These are phyloP conservation scores for Chamaenerion angustifolium DNA, from an alignment of 345 rosid species.

Conservation along the genomic window DNA sequence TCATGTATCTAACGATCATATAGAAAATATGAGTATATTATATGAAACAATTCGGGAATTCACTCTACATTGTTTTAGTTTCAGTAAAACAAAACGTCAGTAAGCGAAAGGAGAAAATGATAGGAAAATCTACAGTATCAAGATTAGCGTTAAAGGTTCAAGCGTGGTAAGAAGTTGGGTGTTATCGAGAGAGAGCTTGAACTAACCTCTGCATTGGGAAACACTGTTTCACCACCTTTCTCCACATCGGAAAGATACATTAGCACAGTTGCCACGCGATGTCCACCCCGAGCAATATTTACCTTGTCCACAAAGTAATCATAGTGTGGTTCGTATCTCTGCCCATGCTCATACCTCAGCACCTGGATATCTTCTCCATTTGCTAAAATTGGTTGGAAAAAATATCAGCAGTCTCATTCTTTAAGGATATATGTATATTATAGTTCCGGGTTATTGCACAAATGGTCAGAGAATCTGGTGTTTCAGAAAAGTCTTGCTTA, in stretches of 20 bases:
- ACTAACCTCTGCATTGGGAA: constrained; percentile 80
- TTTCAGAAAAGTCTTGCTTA: too few species aligned
- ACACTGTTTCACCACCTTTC: constrained; percentile 94
- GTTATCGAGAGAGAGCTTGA: background rate
- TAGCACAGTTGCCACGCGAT: constrained; percentile 75
- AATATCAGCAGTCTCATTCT: constrained; percentile 2
- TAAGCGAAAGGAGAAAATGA: too few species aligned
- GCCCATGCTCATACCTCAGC: constrained; percentile 76
- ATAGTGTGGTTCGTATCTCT: constrained; percentile 78
- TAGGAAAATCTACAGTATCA: too few species aligned
- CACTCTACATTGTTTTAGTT: too few species aligned
- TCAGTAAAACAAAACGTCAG: too few species aligned
- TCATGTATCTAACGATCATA: background rate
- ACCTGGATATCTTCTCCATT: constrained; percentile 95
- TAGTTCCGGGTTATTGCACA: too few species aligned
- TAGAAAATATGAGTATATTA: too few species aligned
- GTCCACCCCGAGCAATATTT: constrained; percentile 91
- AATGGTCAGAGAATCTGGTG: too few species aligned
- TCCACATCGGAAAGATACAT: constrained; percentile 80
- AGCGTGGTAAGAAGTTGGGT: too few species aligned
- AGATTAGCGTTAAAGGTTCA: too few species aligned
- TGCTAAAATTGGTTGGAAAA: constrained; percentile 13
- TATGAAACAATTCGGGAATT: too few species aligned
- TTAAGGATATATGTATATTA: too few species aligned
- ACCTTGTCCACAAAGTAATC: constrained; percentile 88